A percentile compares a stretch with the other conserved stretches of the same genome.
Conservation (phyloP, 352 stramenopile genomes). For the Globisporangium yorkense region DNA sequence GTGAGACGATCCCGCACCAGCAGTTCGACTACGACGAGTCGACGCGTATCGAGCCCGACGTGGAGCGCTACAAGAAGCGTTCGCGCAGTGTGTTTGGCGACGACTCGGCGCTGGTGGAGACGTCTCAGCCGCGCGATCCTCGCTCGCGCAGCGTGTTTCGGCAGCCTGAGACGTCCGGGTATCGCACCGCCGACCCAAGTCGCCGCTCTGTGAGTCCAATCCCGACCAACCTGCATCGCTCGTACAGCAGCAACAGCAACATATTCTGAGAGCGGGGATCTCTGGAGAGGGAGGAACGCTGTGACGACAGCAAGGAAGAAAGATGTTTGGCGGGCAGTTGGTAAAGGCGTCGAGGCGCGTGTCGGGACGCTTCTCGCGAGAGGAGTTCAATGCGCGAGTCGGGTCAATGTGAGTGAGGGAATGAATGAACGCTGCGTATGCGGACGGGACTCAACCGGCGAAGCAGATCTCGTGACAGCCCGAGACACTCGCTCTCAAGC, state of each 20-base stretch:
- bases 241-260: background rate
- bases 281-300: too few species aligned
- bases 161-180: background rate
- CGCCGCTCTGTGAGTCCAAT: background rate
- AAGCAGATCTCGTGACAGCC: background rate
- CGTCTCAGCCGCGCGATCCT: constrained; percentile 22
- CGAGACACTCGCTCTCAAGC: too few species aligned
- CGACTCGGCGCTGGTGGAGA: constrained; percentile 11
- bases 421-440: background rate
- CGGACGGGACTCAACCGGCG: too few species aligned
- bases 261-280: background rate
- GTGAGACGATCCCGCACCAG: background rate
- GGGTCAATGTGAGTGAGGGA: background rate
- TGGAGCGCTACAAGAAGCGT: constrained; percentile 19
- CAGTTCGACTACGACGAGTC: background rate
- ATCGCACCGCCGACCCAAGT: background rate
- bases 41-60: constrained; percentile 3
- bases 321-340: too few species aligned
- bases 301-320: too few species aligned
- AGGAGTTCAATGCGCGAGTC: too few species aligned
- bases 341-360: too few species aligned
- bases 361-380: too few species aligned
- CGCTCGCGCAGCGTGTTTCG: constrained; percentile 18
- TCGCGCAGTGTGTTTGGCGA: constrained; percentile 24
- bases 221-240: background rate